A percentile compares a stretch with the other conserved stretches of the same genome.
These are phyloP conservation scores for Oryza coarctata DNA, from an alignment of 176 grass and related monocot species.

Conservation along the genomic window DNA sequence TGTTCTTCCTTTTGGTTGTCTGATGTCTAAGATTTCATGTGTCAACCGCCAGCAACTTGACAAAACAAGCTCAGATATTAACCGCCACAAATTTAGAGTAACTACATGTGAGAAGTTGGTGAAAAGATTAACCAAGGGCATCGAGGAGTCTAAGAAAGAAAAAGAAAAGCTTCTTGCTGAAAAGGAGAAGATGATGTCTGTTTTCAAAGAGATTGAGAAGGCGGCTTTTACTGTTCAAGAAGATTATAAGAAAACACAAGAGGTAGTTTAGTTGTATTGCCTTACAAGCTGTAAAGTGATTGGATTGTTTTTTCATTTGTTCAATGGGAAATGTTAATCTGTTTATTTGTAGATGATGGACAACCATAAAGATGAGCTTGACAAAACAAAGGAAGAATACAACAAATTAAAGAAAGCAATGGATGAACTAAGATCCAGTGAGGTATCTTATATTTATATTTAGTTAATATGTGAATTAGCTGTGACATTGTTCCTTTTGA, in stretches of 20 bases:
- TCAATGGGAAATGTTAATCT: neutral
- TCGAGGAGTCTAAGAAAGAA: constrained; percentile 76
- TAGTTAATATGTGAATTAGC: constrained; percentile 25
- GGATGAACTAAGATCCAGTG: constrained; percentile 74
- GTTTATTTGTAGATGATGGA: constrained; percentile 70
- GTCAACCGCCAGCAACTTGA: constrained; percentile 71
- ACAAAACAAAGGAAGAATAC: constrained; percentile 86
- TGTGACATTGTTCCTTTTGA: constrained; percentile 4
- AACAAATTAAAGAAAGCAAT: constrained; percentile 80
- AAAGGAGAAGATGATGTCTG: constrained; percentile 58
- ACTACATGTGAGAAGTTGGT: constrained; percentile 72
- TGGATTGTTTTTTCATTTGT: constrained; percentile 12
- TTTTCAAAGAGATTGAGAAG: constrained; percentile 76
- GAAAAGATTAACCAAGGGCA: constrained; percentile 63
- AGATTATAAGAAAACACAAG: constrained; percentile 77
- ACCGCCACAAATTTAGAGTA: constrained; percentile 80
- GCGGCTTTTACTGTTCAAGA: constrained; percentile 84
- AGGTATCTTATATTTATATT: constrained; percentile 45
- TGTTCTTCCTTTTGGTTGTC: neutral
- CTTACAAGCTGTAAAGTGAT: neutral
- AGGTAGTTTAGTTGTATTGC: constrained; percentile 60
- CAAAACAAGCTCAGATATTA: constrained; percentile 89
- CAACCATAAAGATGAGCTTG: constrained; percentile 70
- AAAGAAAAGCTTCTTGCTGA: constrained; percentile 51
- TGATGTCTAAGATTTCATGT: neutral